phyloP scores from a whole-genome alignment of 495 filamentous ascomycete genomes.

The Aspergillus ostianus region DNA sequence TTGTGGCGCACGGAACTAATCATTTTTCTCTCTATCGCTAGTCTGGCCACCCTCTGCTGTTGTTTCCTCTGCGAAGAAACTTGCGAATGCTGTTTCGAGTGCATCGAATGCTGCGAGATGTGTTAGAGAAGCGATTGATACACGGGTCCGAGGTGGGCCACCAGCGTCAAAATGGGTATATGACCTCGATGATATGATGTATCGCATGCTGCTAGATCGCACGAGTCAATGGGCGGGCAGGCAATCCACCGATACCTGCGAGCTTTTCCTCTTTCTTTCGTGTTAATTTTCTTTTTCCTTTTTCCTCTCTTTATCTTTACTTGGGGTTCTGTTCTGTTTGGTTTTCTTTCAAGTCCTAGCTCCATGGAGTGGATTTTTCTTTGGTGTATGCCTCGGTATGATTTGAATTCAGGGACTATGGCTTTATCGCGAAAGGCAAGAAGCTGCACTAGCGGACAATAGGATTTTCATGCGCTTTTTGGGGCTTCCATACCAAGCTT shows the following conservation, averaged over 20 bases:
- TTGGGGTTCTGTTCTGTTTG: background rate
- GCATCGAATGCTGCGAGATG: slow-evolving; percentile 62
- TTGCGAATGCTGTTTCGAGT: slow-evolving; percentile 75
- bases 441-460: background rate
- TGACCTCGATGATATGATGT: background rate
- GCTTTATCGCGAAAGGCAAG: background rate
- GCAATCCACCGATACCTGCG: background rate
- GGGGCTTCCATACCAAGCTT: background rate
- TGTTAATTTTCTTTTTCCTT: slow-evolving; percentile 11
- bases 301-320: background rate
- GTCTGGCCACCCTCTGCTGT: slow-evolving; percentile 70
- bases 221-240: slow-evolving; percentile 1
- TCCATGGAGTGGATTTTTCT: background rate
- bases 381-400: background rate
- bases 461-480: background rate
- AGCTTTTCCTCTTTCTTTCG: slow-evolving; percentile 2
- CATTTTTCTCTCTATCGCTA: slow-evolving; percentile 12
- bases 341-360: slow-evolving; percentile 2
- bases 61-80: slow-evolving; percentile 77
- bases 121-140: slow-evolving; percentile 35
- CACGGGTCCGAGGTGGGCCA: background rate
- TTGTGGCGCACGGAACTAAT: slow-evolving; percentile 12
- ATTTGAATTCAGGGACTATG: background rate
- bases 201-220: slow-evolving; percentile 2
- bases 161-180: background rate